Conservation (phyloP, 805 yeast genomes). For the Huiozyma sinensis region DNA sequence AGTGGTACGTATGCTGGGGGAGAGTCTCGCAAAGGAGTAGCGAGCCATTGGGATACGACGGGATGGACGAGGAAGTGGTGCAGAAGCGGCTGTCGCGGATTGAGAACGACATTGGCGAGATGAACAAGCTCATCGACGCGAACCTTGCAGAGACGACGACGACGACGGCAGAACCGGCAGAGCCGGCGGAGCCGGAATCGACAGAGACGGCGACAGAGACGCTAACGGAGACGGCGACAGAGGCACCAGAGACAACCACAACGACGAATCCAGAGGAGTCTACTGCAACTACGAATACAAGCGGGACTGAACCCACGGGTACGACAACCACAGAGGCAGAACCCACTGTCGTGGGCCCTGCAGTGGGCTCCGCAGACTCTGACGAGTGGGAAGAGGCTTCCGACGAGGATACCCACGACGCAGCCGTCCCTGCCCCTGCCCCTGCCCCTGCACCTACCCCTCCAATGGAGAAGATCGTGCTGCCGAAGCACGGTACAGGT, state of each 20-base stretch:
- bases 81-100: constrained; percentile 27
- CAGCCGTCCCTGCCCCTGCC: not conserved
- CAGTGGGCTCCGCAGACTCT: no score
- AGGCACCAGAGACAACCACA: not conserved
- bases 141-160: constrained; percentile 7
- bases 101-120: constrained; percentile 26
- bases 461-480: constrained; percentile 2
- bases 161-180: not conserved
- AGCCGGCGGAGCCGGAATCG: not conserved
- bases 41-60: constrained; percentile 4
- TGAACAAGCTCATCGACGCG: constrained; percentile 28
- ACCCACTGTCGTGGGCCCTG: no score
- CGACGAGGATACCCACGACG: constrained; percentile 1
- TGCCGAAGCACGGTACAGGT: constrained; percentile 6
- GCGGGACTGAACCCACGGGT: not conserved
- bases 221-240: not conserved
- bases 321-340: not conserved
- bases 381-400: constrained; percentile 6
- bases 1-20: no score
- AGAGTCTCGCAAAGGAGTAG: no score
- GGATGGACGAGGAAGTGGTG: constrained; percentile 20
- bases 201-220: no score
- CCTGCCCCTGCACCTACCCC: not conserved
- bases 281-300: not conserved
- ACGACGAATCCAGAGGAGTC: no score